Evolutionary conservation across 495 filamentous ascomycete genomes (phyloP), one percentile per base, ranked within the genome.

Genomic region (Darksidea phi): DNA sequence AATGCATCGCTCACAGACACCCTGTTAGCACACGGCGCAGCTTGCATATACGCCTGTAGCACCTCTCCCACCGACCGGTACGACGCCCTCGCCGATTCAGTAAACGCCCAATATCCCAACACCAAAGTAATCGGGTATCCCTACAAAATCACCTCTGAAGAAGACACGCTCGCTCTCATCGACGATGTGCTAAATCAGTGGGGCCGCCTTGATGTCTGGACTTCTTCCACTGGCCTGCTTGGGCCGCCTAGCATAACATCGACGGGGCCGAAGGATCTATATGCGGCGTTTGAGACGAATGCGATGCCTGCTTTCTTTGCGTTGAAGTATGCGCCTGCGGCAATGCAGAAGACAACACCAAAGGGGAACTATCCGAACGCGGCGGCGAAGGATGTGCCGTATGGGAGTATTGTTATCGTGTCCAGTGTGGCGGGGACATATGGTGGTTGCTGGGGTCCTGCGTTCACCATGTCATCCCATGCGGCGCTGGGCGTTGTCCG

Each of bases 291-390:
- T 70, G 80, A 82, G 61, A 79, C 79, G 0, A 83, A 84, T 65
- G 75, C 74, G 43, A 74, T 84, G 61, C 82, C 82, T 11, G 80
- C 83, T 1, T 84, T 86, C 69, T 86, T 82, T 69, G 83, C 82
- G 6, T 71, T 85, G 50, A 85, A 84, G 64, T 83, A 85, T 66
- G 81, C 82, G 0, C 83, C 82, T 4, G 76, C 82, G 8, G 83
- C 83, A 2, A 86, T 86, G 83, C 77, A 64, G 20, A 86, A 86
- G 69, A 79, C 77, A 1, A 75, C 75, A 21, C 67, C 71, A 17
- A 79, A 77, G 54, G 72, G 77, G 37, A 74, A 74, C 21, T 86
- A 86, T 67, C 77, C 82, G 0, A 86, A 85, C 68, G 83, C 83
- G 6, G 81, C 78, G 18, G 77, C 77, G 2, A 85, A 86, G 58